Evolutionary conservation across 345 rosid species (phyloP).

Genomic region (Moricandia moricandioides): DNA sequence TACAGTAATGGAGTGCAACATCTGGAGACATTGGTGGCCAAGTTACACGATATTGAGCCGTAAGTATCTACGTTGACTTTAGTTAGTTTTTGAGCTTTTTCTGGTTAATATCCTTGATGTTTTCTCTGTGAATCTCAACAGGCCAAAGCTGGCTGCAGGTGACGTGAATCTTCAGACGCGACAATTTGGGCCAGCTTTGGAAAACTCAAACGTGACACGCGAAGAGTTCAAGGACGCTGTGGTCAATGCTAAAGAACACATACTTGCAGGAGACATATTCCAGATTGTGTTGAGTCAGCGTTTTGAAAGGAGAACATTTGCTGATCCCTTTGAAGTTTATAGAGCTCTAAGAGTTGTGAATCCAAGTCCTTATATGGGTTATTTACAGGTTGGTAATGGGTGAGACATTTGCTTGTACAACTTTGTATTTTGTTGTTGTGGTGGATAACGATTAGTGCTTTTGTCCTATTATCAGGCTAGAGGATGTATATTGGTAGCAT

Average conservation of each 20-base stretch:
- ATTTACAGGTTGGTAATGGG: constrained; percentile 59
- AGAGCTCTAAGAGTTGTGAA: constrained; percentile 85
- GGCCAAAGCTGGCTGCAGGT: constrained; percentile 76
- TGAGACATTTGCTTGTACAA: neutral
- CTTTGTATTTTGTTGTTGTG: neutral
- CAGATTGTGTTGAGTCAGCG: constrained; percentile 86
- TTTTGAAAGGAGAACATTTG: constrained; percentile 83
- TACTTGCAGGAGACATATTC: constrained; percentile 84
- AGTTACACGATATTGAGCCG: constrained; percentile 49
- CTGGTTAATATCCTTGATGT: neutral
- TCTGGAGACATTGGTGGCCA: constrained; percentile 48
- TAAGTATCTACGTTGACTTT: constrained; percentile 32
- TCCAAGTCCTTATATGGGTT: constrained; percentile 94
- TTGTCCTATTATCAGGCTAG: constrained; percentile 52
- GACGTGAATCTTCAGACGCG: constrained; percentile 51
- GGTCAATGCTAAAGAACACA: constrained; percentile 78
- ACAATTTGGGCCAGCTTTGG: constrained; percentile 59
- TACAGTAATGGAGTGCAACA: constrained; percentile 52
- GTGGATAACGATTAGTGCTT: neutral
- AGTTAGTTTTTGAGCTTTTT: constrained; percentile 11
- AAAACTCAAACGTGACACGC: constrained; percentile 61
- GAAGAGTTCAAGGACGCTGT: constrained; percentile 70
- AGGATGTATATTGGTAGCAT: constrained; percentile 83
- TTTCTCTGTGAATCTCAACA: constrained; percentile 33
- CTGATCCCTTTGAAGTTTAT: constrained; percentile 87